These are phyloP conservation scores for Chalciporus sphaerocephalus DNA, from an alignment of 768 basidiomycete species.

Conservation along the genomic window DNA sequence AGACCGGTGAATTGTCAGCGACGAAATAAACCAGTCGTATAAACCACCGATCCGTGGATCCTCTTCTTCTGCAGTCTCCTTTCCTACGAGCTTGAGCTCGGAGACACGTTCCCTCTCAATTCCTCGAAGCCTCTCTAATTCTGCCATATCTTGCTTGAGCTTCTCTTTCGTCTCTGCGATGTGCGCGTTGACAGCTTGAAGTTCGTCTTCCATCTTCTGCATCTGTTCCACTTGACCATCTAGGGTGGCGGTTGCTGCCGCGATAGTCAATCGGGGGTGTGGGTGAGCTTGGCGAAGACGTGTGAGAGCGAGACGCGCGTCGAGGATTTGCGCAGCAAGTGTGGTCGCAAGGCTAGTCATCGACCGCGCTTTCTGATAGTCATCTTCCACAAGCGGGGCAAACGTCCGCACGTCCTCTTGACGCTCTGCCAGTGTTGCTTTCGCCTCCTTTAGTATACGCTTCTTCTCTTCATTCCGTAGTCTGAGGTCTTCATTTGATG, in stretches of 20 bases:
- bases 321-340: conserved; percentile 74
- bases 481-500: conserved; percentile 68
- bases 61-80: conserved; percentile 51
- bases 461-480: conserved; percentile 68
- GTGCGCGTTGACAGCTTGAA: conserved; percentile 48
- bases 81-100: conserved; percentile 51
- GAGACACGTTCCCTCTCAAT: conserved; percentile 64
- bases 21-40: conserved; percentile 73
- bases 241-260: conserved; percentile 68
- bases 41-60: conserved; percentile 60
- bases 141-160: conserved; percentile 52
- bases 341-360: conserved; percentile 50
- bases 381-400: conserved; percentile 67
- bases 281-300: conserved; percentile 80
- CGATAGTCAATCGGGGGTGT: conserved; percentile 71
- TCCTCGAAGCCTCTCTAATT: conserved; percentile 55
- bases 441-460: conserved; percentile 57
- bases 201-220: conserved; percentile 67
- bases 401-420: conserved; percentile 58
- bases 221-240: conserved; percentile 76
- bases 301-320: conserved; percentile 74
- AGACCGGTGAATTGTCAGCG: conserved; percentile 59
- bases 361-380: conserved; percentile 54
- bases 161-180: conserved; percentile 54
- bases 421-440: conserved; percentile 56